These are phyloP conservation scores for Euphorbia corollata DNA, from an alignment of 441 rosid species.

Conservation along the genomic window DNA sequence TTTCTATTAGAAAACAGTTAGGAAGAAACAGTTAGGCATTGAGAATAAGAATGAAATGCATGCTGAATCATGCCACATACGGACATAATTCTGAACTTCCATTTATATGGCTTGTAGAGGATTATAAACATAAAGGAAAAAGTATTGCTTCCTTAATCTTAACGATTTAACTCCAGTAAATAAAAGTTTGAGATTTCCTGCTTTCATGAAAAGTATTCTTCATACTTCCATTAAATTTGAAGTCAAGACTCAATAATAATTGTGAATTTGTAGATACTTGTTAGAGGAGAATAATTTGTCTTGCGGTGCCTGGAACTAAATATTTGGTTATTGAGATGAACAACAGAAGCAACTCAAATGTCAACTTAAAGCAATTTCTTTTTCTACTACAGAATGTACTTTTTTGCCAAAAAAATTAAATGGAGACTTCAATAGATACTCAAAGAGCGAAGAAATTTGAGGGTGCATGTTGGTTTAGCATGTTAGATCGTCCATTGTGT, in stretches of 20 bases:
- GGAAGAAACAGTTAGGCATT: neutral
- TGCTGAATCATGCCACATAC: neutral
- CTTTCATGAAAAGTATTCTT: neutral
- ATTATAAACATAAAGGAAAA: neutral
- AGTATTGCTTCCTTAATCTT: neutral
- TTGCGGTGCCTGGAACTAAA: neutral
- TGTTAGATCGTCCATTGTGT: neutral
- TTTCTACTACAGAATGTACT: neutral
- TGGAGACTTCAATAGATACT: neutral
- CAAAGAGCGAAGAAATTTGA: neutral
- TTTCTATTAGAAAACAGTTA: neutral
- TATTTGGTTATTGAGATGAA: too few relatives aligned
- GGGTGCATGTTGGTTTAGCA: neutral
- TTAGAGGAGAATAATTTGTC: neutral
- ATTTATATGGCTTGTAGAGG: neutral
- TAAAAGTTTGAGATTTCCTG: neutral
- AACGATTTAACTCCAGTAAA: neutral
- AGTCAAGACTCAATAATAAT: neutral
- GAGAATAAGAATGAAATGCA: neutral
- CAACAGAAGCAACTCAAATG: neutral
- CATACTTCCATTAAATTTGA: neutral
- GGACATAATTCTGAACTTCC: neutral
- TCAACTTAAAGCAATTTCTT: neutral
- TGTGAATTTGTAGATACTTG: conserved; percentile 1
- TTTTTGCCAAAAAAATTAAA: neutral